Evolutionary conservation across 345 rosid genomes (phyloP).

Genomic region (Citrus medica): DNA sequence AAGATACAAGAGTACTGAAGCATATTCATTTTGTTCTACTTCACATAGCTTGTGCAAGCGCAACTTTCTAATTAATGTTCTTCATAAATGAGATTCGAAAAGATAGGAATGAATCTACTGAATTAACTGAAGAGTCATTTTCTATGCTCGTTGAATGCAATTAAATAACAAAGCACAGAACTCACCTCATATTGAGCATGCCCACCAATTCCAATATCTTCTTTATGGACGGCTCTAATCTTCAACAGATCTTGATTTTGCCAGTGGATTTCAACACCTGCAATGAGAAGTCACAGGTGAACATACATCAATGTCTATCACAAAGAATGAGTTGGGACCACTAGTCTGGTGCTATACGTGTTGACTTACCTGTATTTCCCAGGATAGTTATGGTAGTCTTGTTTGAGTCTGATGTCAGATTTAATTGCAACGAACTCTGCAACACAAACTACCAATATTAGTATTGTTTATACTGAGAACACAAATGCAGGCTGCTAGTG

Average conservation of each 20-base stretch:
- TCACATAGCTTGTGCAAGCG: not conserved
- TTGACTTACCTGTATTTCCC: slow-evolving; percentile 74
- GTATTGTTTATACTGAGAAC: not conserved
- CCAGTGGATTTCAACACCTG: slow-evolving; percentile 77
- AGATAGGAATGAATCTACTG: not conserved
- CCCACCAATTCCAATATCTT: slow-evolving; percentile 63
- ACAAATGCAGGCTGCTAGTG: slow-evolving; percentile 6
- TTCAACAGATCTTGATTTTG: slow-evolving; percentile 37
- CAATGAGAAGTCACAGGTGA: slow-evolving; percentile 8
- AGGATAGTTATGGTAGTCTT: slow-evolving; percentile 54
- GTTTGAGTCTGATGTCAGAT: slow-evolving; percentile 62
- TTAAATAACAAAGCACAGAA: not conserved
- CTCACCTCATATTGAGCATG: slow-evolving; percentile 61
- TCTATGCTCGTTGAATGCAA: not conserved
- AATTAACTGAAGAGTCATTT: not conserved
- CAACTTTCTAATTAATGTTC: not conserved
- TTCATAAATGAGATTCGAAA: not conserved
- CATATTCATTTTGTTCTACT: not conserved
- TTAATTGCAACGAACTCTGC: slow-evolving; percentile 54
- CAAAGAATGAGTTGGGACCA: not conserved
- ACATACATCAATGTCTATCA: not conserved
- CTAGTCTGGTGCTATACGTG: not conserved
- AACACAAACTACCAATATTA: slow-evolving; percentile 15
- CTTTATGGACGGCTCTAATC: slow-evolving; percentile 43
- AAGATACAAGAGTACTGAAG: not conserved